phyloP scores from a whole-genome alignment of 331 rosid genomes.

The Rosa hybrid region DNA sequence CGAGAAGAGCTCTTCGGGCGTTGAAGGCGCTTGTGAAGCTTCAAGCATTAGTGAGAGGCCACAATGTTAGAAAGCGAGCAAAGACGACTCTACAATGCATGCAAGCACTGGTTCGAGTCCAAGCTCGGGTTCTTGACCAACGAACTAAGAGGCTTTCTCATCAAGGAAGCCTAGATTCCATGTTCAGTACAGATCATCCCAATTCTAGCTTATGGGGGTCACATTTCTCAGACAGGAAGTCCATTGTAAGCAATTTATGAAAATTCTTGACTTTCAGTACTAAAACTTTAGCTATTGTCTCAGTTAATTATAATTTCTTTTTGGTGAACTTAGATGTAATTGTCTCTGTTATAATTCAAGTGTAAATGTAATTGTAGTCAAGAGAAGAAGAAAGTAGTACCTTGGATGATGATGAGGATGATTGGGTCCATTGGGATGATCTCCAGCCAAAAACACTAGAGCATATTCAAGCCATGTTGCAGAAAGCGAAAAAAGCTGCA shows the following conservation, averaged over 20 bases:
- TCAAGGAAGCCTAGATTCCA: slow-evolving; percentile 33
- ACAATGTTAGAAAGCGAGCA: slow-evolving; percentile 51
- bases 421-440: slow-evolving; percentile 36
- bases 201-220: slow-evolving; percentile 22
- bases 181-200: slow-evolving; percentile 20
- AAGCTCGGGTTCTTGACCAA: slow-evolving; percentile 40
- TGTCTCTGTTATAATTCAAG: neutral
- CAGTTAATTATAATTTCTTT: no score
- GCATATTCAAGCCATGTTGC: slow-evolving; percentile 37
- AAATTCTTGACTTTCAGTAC: neutral
- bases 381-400: slow-evolving; percentile 35
- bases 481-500: slow-evolving; percentile 37
- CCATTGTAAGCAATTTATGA: slow-evolving; percentile 26
- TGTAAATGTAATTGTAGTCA: slow-evolving; percentile 28
- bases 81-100: slow-evolving; percentile 53
- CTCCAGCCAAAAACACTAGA: slow-evolving; percentile 21
- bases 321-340: neutral
- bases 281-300: neutral
- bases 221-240: slow-evolving; percentile 27
- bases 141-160: slow-evolving; percentile 38
- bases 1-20: slow-evolving; percentile 58
- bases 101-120: slow-evolving; percentile 57
- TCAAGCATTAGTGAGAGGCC: slow-evolving; percentile 62
- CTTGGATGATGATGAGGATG: slow-evolving; percentile 17
- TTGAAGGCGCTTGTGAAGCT: slow-evolving; percentile 56